Evolutionary conservation across 108 stramenopile genomes (phyloP).

Genomic region (Conticribra weissflogii): DNA sequence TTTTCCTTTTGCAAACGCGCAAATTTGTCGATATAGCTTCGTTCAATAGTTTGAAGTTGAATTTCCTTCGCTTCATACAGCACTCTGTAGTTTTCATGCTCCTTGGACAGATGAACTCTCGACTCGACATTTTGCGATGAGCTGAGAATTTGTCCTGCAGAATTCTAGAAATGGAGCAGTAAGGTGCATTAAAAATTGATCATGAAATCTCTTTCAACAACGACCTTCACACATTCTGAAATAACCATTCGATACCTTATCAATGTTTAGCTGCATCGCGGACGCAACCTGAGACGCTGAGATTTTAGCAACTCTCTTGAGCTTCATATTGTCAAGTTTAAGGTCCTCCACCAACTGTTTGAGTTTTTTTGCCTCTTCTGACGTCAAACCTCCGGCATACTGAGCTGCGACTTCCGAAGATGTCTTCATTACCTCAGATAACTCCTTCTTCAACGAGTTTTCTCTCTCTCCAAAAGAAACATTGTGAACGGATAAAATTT

Average conservation of each 20-base stretch:
- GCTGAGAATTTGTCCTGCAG: too few relatives aligned
- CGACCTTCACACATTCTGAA: too few relatives aligned
- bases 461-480: constrained; percentile 11
- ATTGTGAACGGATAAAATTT: background rate
- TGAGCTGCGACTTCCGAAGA: background rate
- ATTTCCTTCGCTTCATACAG: too few relatives aligned
- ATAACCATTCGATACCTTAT: background rate
- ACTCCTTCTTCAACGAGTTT: background rate
- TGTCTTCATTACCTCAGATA: constrained; percentile 1
- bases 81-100: too few relatives aligned
- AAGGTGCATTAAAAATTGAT: too few relatives aligned
- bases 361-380: background rate
- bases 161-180: too few relatives aligned
- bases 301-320: constrained; percentile 8
- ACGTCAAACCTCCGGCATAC: constrained; percentile 11
- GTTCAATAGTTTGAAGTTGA: too few relatives aligned
- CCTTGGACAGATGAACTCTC: too few relatives aligned
- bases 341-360: background rate
- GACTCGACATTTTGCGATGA: too few relatives aligned
- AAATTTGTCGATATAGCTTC: too few relatives aligned
- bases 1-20: too few relatives aligned
- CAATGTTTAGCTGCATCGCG: background rate
- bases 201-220: too few relatives aligned
- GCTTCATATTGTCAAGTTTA: background rate
- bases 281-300: constrained; percentile 10